Evolutionary conservation across 805 yeast genomes (phyloP), one percentile per base, ranked within the genome.

Genomic region (Dipodascus geniculatus): DNA sequence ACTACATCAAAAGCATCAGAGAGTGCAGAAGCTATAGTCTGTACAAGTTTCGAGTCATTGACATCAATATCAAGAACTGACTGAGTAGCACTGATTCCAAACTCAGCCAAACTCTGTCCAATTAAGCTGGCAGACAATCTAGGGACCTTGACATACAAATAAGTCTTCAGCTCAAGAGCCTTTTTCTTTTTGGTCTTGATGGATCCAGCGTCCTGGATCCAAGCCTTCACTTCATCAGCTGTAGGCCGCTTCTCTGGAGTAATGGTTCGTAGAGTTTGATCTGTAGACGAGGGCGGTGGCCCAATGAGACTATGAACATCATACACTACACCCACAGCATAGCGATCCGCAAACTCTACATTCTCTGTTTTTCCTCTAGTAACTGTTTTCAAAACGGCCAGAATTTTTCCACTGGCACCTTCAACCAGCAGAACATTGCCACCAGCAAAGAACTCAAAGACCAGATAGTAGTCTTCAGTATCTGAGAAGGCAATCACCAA

Each of bases 391-490:
- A 85, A 90, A 24, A 89, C 69, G 0, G 91, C 74, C 61, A 89
- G 60, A 51, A 90, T 88, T 60, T 78, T 81, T 56, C 74, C 67
- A 11, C 33, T 28, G 20, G 82, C 76, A 24, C 79, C 75, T 66
- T 91, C 95, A 57, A 91, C 72, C 20, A 91, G 72, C 19, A 91
- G 71, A 53, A 91, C 79, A 64, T 91, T 91, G 23, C 99, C 99
- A 2, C 96, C 96, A 64, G 96, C 86, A 71, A 90, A 91, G 63
- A 91, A 91, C 67, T 91, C 99, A 52, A 91, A 68, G 0, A 87
- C 96, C 58, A 91, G 70, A 60, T 85, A 83, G 59, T 64, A 69
- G 63, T 71, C 81, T 52, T 79, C 62, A 1, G 96, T 96, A 61
- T 87, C 96, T 48, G 90, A 81, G 68, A 91, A 91, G 56, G 87